A percentile compares a stretch with the other conserved stretches of the same genome.
phyloP scores from a whole-genome alignment of 2,329 filamentous ascomycete genomes.

The Trichoderma brevicompactum region DNA sequence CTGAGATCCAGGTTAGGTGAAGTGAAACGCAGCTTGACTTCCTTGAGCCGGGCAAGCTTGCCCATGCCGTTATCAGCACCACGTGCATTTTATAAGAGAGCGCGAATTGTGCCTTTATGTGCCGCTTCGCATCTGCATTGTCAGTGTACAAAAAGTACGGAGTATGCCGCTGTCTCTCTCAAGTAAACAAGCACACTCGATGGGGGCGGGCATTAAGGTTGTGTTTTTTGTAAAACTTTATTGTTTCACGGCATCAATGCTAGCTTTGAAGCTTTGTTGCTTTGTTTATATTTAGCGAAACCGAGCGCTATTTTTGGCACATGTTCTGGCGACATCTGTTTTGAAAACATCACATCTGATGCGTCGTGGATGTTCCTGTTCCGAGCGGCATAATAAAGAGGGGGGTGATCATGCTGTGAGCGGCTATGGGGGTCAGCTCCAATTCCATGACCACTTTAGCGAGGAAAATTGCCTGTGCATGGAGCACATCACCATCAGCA shows the following conservation, averaged over 20 bases:
- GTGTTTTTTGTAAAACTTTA: neutral
- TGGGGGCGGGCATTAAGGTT: neutral
- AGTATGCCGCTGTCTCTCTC: neutral
- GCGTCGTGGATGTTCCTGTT: conserved; percentile 7
- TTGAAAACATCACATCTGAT: neutral
- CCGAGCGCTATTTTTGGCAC: conserved; percentile 7
- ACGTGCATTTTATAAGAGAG: neutral
- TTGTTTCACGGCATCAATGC: conserved; percentile 19
- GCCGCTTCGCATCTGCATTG: neutral
- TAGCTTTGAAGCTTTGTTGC: conserved; percentile 11
- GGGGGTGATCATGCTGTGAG: neutral
- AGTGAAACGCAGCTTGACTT: conserved; percentile 24
- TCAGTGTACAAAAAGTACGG: neutral
- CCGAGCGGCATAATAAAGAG: conserved; percentile 3
- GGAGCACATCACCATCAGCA: conserved; percentile 1
- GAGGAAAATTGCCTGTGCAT: neutral
- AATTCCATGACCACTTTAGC: neutral
- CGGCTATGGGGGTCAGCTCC: neutral
- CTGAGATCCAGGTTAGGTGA: conserved; percentile 28
- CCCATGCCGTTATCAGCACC: conserved; percentile 4
- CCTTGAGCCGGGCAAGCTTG: neutral
- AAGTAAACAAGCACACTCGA: neutral
- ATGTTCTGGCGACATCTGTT: neutral
- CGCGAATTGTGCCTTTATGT: too few species aligned
- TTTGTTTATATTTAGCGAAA: conserved; percentile 24